Percentiles rank a stretch among this genome's conserved stretches.
Evolutionary conservation across 177 flowering plant genomes (phyloP).

Genomic region (Vitis hybrid): DNA sequence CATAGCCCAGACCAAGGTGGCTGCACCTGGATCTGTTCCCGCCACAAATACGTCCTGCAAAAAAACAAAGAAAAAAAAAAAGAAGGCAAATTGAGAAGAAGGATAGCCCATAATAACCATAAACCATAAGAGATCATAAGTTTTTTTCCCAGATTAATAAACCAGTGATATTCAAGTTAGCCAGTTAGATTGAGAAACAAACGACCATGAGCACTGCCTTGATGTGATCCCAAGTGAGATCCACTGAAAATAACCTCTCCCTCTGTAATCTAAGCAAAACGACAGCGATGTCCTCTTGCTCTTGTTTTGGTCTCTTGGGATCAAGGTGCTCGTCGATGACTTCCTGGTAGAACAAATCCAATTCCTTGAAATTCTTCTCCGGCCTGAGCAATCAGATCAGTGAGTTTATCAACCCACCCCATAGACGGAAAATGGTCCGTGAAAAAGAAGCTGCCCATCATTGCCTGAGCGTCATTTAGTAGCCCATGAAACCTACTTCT

Average conservation of each 20-base stretch:
- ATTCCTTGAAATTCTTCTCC: conserved; percentile 27
- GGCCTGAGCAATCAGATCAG: conserved; percentile 19
- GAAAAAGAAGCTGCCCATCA: conserved; percentile 22
- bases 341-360: conserved; percentile 32
- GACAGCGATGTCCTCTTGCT: conserved; percentile 31
- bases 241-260: conserved; percentile 1
- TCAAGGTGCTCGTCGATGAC: conserved; percentile 33
- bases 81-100: not conserved
- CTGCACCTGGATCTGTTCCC: conserved; percentile 5
- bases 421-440: conserved; percentile 30
- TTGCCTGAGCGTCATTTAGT: conserved; percentile 19
- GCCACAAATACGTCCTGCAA: conserved; percentile 4
- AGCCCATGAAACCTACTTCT: conserved; percentile 24
- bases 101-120: not conserved
- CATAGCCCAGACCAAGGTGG: conserved; percentile 13
- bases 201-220: conserved; percentile 38
- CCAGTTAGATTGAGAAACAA: not conserved
- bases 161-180: not conserved
- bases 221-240: conserved; percentile 29
- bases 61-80: not conserved
- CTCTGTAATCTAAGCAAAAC: conserved; percentile 29
- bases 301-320: conserved; percentile 20
- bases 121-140: no score
- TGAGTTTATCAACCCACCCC: conserved; percentile 33
- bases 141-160: no score